Conservation (phyloP, 768 basidiomycete species). For the Kockovaella imperatae region DNA sequence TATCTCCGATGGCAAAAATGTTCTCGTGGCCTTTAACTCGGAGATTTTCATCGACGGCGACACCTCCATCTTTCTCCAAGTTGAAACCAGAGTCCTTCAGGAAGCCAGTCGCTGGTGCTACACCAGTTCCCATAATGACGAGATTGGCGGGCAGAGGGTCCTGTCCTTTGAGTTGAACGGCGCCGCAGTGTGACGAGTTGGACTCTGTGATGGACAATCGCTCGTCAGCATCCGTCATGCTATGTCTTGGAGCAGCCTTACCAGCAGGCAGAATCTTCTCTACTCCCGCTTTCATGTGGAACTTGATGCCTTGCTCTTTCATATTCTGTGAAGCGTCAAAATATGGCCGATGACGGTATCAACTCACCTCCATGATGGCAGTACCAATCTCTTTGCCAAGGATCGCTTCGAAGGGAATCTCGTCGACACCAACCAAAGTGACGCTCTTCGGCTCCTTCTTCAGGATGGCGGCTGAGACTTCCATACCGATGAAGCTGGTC, state of each 20-base stretch:
- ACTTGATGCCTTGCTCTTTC: constrained; percentile 72
- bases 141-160: constrained; percentile 63
- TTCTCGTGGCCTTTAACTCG: constrained; percentile 49
- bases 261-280: constrained; percentile 59
- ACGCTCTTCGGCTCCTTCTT: constrained; percentile 69
- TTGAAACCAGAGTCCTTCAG: constrained; percentile 56
- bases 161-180: constrained; percentile 59
- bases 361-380: constrained; percentile 62
- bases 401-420: constrained; percentile 69
- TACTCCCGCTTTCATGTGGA: constrained; percentile 66
- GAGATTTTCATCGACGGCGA: constrained; percentile 68
- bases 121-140: constrained; percentile 79
- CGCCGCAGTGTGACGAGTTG: constrained; percentile 54
- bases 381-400: constrained; percentile 73
- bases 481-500: constrained; percentile 83
- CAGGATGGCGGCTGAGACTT: constrained; percentile 61
- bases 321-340: constrained; percentile 54
- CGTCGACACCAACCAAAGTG: constrained; percentile 75
- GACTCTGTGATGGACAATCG: too few relatives aligned
- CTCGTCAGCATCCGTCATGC: constrained; percentile 1
- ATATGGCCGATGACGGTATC: not conserved
- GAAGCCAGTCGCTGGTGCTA: constrained; percentile 71
- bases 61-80: constrained; percentile 66
- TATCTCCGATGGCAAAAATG: constrained; percentile 55
- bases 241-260: constrained; percentile 13